Evolutionary conservation across 768 basidiomycete species (phyloP), one percentile per base, ranked within the genome.

Genomic region (Astraeus odoratus): DNA sequence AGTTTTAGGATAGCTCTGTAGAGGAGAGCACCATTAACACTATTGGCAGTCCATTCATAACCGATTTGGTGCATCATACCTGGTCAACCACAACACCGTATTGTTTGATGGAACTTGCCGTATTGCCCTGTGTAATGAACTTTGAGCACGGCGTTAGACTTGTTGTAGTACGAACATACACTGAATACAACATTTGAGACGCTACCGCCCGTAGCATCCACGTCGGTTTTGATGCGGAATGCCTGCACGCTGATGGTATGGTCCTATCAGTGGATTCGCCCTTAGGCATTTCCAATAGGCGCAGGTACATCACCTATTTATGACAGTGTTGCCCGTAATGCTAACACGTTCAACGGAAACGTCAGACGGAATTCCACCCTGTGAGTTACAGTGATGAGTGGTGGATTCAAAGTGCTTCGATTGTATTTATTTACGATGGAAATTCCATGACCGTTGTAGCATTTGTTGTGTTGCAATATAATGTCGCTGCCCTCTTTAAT

Each of bases 401-500:
- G 10, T 15, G 8, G n/a, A 13, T 22, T 23, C 8, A 23, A 10
- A 15, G 22, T 22, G 37, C 20, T 22, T 22, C 15, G 20, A 36
- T 22, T 7, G 20, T 38, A 38, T 33, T 22, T 2, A 48, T 47
- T 33, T 40, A 67, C 69, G 22, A 84, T 69, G 4, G 78, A 81
- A 49, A 82, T 76, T 23, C 83, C 82, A 39, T 86, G 83, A 3
- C 83, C 81, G 20, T 70, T 69, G 3, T 64, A 60, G 61, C 83
- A 84, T 19, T 57, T 57, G 57, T 82, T 81, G 22, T 73, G 56
- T 43, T 64, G 63, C 64, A 83, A 69, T 20, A 64, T 30, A 36
- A 77, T 74, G 49, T 73, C 73, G 5, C 63, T 47, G 13, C 72
- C 72, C 18, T 43, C 46, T 52, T 70, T 71, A 52, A 76, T 67